These are phyloP conservation scores for Salix arbutifolia DNA, from an alignment of 345 rosid species.

Conservation along the genomic window DNA sequence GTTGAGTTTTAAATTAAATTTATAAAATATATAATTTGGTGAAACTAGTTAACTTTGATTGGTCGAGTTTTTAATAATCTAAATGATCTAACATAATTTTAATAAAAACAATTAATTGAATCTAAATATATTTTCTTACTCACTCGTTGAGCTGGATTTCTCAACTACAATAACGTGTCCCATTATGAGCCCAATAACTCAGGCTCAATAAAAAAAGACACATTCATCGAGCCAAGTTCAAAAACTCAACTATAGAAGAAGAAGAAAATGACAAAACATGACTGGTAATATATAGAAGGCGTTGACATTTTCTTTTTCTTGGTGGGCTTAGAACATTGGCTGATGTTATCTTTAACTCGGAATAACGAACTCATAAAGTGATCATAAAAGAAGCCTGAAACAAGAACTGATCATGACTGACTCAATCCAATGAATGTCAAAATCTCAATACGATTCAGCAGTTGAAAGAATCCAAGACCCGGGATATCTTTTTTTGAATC, in stretches of 20 bases:
- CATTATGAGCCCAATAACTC: no score
- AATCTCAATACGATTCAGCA: background rate
- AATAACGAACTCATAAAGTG: background rate
- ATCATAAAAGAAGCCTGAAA: background rate
- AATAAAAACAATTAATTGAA: no score
- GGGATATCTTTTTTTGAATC: background rate
- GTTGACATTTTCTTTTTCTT: constrained; percentile 1
- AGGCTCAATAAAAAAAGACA: no score
- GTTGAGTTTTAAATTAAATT: no score
- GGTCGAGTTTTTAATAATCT: no score
- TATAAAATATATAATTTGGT: no score
- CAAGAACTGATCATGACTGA: background rate
- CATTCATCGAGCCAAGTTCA: no score
- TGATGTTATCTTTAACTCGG: background rate
- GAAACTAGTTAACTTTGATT: no score
- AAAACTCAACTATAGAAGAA: background rate
- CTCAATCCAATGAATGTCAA: background rate
- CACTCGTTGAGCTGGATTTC: no score
- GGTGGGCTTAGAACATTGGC: background rate
- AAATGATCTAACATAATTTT: no score
- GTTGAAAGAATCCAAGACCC: background rate
- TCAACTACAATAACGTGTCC: no score
- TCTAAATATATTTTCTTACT: no score
- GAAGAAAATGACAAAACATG: background rate
- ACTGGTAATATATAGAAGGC: background rate